Percentiles rank a stretch among this genome's conserved stretches.
Evolutionary conservation across 768 basidiomycete species (phyloP).

Genomic region (Kwoniella sp.): DNA sequence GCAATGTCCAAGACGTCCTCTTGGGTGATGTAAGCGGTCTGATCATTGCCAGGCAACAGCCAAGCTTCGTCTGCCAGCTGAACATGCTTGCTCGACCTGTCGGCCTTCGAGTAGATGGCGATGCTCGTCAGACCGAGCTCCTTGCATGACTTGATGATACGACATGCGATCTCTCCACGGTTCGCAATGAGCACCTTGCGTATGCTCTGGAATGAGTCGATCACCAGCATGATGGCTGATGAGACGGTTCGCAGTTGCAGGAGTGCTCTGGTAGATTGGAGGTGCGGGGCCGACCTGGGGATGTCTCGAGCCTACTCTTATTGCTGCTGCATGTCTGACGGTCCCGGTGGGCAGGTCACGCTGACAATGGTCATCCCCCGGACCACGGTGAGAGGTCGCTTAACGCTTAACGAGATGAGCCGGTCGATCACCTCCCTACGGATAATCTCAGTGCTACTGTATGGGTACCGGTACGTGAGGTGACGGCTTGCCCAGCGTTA

Average conservation of each 20-base stretch:
- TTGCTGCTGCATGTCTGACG: too few relatives aligned
- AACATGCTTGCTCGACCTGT: slow-evolving; percentile 61
- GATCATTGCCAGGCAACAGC: slow-evolving; percentile 27
- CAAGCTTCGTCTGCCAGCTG: slow-evolving; percentile 57
- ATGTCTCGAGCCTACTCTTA: background rate
- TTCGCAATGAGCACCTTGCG: slow-evolving; percentile 60
- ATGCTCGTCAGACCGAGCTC: slow-evolving; percentile 57
- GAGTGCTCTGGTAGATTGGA: too few relatives aligned
- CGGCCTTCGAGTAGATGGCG: slow-evolving; percentile 61
- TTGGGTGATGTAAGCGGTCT: slow-evolving; percentile 25
- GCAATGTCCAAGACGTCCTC: slow-evolving; percentile 31
- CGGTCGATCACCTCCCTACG: too few relatives aligned
- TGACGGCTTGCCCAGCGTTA: too few relatives aligned
- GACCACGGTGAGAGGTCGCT: too few relatives aligned
- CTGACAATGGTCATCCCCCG: too few relatives aligned
- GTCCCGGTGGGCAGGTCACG: background rate
- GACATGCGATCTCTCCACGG: slow-evolving; percentile 67
- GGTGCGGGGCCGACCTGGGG: background rate
- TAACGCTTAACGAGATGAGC: too few relatives aligned
- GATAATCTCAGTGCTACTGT: too few relatives aligned
- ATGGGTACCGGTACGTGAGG: too few relatives aligned
- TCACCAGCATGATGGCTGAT: slow-evolving; percentile 18
- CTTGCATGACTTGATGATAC: slow-evolving; percentile 60
- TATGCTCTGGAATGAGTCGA: slow-evolving; percentile 20
- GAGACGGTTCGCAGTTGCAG: background rate